Evolutionary conservation across 2,329 filamentous ascomycete species (phyloP).

Genomic region (Calcarisporium arbuscula): DNA sequence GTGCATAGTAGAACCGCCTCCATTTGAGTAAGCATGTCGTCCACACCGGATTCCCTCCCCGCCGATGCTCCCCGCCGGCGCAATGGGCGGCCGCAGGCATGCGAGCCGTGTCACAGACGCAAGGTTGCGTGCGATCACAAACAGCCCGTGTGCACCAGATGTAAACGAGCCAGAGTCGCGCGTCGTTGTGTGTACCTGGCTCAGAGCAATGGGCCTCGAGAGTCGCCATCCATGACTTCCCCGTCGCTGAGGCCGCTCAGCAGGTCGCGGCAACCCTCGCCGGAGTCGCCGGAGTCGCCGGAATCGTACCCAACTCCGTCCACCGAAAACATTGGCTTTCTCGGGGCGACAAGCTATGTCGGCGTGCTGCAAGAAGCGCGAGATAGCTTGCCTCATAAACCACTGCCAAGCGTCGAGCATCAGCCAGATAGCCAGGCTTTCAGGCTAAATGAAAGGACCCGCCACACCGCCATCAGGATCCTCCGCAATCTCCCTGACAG

Average conservation of each 20-base stretch:
- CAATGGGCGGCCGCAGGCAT: constrained; percentile 5
- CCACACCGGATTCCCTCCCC: no score
- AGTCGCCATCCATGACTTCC: not conserved
- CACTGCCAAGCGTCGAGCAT: no score
- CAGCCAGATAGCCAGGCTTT: no score
- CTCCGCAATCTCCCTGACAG: constrained; percentile 4
- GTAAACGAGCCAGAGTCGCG: constrained; percentile 4
- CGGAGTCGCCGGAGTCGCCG: no score
- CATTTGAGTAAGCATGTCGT: no score
- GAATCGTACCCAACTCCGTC: no score
- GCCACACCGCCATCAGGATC: constrained; percentile 1
- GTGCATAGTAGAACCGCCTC: no score
- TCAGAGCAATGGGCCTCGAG: not conserved
- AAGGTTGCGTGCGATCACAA: constrained; percentile 8
- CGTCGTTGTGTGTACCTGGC: constrained; percentile 5
- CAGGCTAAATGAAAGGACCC: no score
- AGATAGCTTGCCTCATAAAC: constrained; percentile 3
- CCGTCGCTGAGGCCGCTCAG: no score
- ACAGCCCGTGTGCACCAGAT: constrained; percentile 6
- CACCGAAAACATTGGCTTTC: constrained; percentile 4
- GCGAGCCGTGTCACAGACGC: constrained; percentile 6
- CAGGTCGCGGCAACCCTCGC: no score
- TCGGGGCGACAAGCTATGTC: constrained; percentile 6
- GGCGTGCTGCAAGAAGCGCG: constrained; percentile 6
- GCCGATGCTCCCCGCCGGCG: constrained; percentile 5